Percentiles rank a stretch among this genome's conserved stretches.
These are phyloP conservation scores for Microbotryum violaceum DNA, from an alignment of 1,284 basidiomycete genomes.

Conservation along the genomic window DNA sequence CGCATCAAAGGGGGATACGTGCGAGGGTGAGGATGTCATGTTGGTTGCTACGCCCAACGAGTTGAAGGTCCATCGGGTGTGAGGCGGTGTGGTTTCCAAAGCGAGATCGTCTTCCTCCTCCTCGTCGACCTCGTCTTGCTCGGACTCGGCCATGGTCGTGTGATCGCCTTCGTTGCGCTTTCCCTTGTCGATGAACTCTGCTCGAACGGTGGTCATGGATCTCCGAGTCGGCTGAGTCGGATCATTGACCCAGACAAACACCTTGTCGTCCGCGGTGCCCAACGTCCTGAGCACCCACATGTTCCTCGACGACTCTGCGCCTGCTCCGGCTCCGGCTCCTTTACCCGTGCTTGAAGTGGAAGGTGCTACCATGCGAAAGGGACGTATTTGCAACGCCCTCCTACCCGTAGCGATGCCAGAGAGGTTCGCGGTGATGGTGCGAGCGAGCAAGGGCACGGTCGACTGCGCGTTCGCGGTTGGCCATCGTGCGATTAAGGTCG, in stretches of 20 bases:
- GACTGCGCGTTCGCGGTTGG: conserved; percentile 14
- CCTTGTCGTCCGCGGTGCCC: conserved; percentile 3
- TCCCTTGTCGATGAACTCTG: too few relatives aligned
- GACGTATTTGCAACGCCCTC: conserved; percentile 18
- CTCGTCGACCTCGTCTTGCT: conserved; percentile 5
- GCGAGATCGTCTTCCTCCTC: background rate
- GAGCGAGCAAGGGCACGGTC: conserved; percentile 19
- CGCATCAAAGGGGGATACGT: conserved; percentile 21
- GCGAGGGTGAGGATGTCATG: background rate
- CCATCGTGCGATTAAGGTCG: conserved; percentile 26
- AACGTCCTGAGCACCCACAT: conserved; percentile 25
- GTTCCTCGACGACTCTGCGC: conserved; percentile 12
- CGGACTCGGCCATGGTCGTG: conserved; percentile 1
- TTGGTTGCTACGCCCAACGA: conserved; percentile 5
- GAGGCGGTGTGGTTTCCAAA: background rate
- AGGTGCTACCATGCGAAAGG: conserved; percentile 13
- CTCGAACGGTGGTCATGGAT: too few relatives aligned
- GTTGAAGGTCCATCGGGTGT: conserved; percentile 24
- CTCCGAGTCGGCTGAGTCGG: conserved; percentile 6
- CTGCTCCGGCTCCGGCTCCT: background rate
- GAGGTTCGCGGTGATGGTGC: conserved; percentile 19
- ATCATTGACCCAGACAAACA: conserved; percentile 25
- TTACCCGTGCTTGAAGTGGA: background rate
- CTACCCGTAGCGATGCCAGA: conserved; percentile 9
- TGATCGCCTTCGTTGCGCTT: background rate